These are phyloP conservation scores for Crepidotus variabilis DNA, from an alignment of 768 basidiomycete genomes.

Conservation along the genomic window DNA sequence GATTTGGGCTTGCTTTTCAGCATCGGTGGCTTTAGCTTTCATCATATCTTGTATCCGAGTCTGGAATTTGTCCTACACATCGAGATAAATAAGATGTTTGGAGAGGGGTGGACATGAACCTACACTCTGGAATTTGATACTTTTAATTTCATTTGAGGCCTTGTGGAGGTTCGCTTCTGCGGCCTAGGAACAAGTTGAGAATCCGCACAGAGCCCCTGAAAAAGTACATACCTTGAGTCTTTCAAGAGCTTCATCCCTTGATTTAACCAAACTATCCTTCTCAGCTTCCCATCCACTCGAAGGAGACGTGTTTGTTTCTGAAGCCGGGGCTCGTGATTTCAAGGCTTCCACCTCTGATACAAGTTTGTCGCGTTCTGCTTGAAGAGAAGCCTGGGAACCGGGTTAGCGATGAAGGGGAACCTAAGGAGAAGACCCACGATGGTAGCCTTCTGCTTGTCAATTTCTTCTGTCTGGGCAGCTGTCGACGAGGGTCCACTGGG, in stretches of 20 bases:
- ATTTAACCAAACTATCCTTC: constrained; percentile 52
- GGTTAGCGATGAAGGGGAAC: neutral
- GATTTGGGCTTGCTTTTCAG: constrained; percentile 43
- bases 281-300: constrained; percentile 53
- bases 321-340: constrained; percentile 24
- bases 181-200: constrained; percentile 21
- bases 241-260: constrained; percentile 56
- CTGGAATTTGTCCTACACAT: constrained; percentile 60
- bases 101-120: constrained; percentile 7
- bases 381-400: constrained; percentile 41
- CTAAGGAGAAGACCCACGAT: constrained; percentile 27
- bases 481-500: constrained; percentile 9
- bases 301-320: constrained; percentile 23
- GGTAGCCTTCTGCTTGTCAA: constrained; percentile 28
- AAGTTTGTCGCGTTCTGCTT: constrained; percentile 58
- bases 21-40: constrained; percentile 46
- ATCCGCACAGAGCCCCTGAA: neutral
- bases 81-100: constrained; percentile 2
- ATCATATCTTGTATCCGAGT: constrained; percentile 48
- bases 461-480: constrained; percentile 16
- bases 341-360: constrained; percentile 54
- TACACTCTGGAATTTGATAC: constrained; percentile 37
- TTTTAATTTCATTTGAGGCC: constrained; percentile 39
- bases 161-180: constrained; percentile 42
- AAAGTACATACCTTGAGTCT: constrained; percentile 47